phyloP scores from a whole-genome alignment of 768 basidiomycete genomes.

The Chiua virens region DNA sequence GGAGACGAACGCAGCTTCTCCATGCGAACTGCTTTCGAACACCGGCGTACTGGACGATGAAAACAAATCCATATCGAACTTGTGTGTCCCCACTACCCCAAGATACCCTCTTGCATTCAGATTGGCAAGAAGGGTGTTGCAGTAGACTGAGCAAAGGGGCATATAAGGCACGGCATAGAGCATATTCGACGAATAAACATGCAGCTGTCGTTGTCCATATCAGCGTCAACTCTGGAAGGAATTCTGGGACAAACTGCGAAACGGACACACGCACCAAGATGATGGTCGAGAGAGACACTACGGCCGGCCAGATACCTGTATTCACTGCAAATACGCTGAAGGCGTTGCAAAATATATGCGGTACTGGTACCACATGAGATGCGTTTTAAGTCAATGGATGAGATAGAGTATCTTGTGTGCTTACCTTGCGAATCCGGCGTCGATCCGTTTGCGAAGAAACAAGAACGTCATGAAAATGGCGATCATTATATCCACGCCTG shows the following conservation, averaged over 20 bases:
- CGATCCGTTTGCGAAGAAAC: background rate
- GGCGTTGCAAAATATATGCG: conserved; percentile 5
- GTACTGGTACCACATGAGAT: conserved; percentile 5
- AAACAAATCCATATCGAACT: background rate
- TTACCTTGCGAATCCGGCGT: background rate
- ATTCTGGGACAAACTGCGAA: too few relatives aligned
- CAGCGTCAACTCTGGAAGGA: too few relatives aligned
- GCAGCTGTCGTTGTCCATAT: background rate
- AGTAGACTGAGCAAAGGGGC: background rate
- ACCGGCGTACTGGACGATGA: too few relatives aligned
- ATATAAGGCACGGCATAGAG: background rate
- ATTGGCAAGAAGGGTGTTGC: too few relatives aligned
- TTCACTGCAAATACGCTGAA: conserved; percentile 6
- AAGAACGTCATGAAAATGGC: background rate
- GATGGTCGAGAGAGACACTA: conserved; percentile 40
- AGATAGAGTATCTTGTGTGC: background rate
- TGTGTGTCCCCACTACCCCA: too few relatives aligned
- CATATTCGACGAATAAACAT: background rate
- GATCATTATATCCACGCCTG: background rate
- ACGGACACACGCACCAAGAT: conserved; percentile 44
- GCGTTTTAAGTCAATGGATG: too few relatives aligned
- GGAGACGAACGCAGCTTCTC: too few relatives aligned
- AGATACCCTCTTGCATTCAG: background rate
- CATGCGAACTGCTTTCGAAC: too few relatives aligned
- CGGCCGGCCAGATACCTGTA: conserved; percentile 49